Evolutionary conservation across 371 early-diverging fungal genomes (phyloP), one percentile per base, ranked within the genome.

Genomic region (Mycotypha africana): DNA sequence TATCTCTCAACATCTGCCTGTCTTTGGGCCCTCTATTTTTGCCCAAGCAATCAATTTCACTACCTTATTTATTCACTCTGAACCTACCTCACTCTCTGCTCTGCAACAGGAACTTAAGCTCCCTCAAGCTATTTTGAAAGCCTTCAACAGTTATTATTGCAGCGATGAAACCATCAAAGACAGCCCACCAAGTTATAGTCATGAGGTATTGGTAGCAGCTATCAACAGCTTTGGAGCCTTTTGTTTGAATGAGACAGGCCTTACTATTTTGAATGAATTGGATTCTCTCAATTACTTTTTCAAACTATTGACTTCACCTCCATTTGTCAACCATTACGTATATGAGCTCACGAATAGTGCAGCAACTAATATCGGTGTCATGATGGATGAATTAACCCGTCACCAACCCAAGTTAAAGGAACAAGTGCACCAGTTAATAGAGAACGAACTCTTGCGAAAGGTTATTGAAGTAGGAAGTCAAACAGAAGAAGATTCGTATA

Each of bases 161-260:
- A n/a, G n/a, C n/a, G 28, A 28, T 28, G 28, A 28, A 28, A 28
- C 8, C 11, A n/a, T n/a, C n/a, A n/a, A n/a, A n/a, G n/a, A n/a
- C 5, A 73, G 65, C 38, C 84, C 78, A 41, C n/a, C n/a, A n/a
- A 81, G 80, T 17, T 28, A 6, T 12, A 33, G 34, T n/a, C 4
- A 92, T 89, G 62, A 76, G 53, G 78, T 82, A 0, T 63, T 93
- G 19, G 73, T 49, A 31, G 37, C 89, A 22, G 77, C 95, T 1
- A 87, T 95, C 6, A 85, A 89, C 55, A 93, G 91, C 0, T 86
- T 98, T 70, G 96, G 97, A n/a, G 97, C 98, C 16, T 82, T 96
- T 20, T 97, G 97, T 56, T 62, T 98, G 22, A 97, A 97, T 58
- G 56, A 76, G 6, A 56, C 69, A 8, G 98, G 97, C 2, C 50